phyloP scores from a whole-genome alignment of 352 stramenopile genomes.

The Globisporangium middletonii region DNA sequence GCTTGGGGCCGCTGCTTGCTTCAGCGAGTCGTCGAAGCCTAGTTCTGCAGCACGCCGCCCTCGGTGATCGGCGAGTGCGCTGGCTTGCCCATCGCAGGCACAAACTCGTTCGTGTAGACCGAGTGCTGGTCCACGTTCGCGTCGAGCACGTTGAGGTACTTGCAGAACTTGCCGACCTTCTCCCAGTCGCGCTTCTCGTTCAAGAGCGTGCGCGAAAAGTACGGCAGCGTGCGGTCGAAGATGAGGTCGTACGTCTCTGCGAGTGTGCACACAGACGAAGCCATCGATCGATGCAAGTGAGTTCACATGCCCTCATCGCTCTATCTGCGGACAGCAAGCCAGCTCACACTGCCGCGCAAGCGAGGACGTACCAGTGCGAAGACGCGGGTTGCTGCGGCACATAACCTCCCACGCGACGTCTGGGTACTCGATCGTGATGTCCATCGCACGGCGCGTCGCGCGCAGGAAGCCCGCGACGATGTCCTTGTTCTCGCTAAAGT shows the following conservation, averaged over 20 bases:
- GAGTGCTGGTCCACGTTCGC: constrained; percentile 38
- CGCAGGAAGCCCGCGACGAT: constrained; percentile 34
- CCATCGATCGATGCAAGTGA: neutral
- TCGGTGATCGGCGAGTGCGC: constrained; percentile 31
- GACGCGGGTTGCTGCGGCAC: constrained; percentile 44
- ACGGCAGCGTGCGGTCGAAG: constrained; percentile 42
- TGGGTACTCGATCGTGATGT: constrained; percentile 46
- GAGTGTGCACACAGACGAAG: neutral
- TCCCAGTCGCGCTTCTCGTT: constrained; percentile 49
- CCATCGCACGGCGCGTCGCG: constrained; percentile 38
- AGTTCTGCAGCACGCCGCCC: constrained; percentile 32
- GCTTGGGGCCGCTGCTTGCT: neutral
- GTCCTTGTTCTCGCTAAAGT: constrained; percentile 43
- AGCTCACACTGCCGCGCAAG: neutral
- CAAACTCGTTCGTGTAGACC: constrained; percentile 49
- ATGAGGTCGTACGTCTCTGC: constrained; percentile 42
- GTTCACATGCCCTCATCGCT: neutral
- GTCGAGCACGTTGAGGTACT: constrained; percentile 46
- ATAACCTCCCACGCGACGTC: constrained; percentile 44
- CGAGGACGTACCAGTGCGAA: constrained; percentile 26
- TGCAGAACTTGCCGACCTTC: constrained; percentile 49
- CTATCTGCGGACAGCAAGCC: neutral
- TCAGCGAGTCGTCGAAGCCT: neutral
- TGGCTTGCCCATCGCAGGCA: constrained; percentile 41
- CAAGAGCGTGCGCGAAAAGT: constrained; percentile 44